A percentile compares a stretch with the other conserved stretches of the same genome.
Evolutionary conservation across 257 asterid genomes (phyloP).

Genomic region (Nicotiana benthamiana): DNA sequence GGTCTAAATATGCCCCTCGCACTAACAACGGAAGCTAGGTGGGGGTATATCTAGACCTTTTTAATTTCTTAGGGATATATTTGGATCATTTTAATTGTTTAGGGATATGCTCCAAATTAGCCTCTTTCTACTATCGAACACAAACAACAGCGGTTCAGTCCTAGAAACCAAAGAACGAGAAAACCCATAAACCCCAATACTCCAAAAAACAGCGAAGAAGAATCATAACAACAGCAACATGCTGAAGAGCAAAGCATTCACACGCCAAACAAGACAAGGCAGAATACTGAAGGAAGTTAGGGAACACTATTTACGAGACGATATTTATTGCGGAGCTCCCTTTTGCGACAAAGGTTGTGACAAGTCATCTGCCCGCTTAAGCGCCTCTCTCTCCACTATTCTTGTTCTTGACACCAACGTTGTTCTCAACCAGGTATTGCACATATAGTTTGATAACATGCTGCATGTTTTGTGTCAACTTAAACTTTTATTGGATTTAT

Average conservation of each 20-base stretch:
- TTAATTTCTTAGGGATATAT: too few relatives aligned
- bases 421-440: slow-evolving; percentile 67
- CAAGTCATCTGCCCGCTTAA: slow-evolving; percentile 45
- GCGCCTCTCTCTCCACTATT: slow-evolving; percentile 38
- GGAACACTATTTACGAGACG: slow-evolving; percentile 91
- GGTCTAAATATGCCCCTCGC: too few relatives aligned
- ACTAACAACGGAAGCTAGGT: too few relatives aligned
- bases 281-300: slow-evolving; percentile 80
- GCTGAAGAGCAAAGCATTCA: slow-evolving; percentile 73
- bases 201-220: background rate
- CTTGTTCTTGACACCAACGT: slow-evolving; percentile 79
- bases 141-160: background rate
- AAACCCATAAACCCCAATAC: background rate
- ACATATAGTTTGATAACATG: background rate
- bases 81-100: too few relatives aligned
- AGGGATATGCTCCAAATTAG: too few relatives aligned
- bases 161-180: background rate
- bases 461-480: background rate
- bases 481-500: background rate
- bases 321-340: slow-evolving; percentile 83
- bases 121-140: background rate
- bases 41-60: too few relatives aligned
- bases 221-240: slow-evolving; percentile 14
- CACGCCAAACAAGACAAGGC: slow-evolving; percentile 77
- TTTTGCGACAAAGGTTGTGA: slow-evolving; percentile 59